Base-by-base conservation (phyloP, 2,329 filamentous ascomycete species). In the Neurospora sp. region DNA sequence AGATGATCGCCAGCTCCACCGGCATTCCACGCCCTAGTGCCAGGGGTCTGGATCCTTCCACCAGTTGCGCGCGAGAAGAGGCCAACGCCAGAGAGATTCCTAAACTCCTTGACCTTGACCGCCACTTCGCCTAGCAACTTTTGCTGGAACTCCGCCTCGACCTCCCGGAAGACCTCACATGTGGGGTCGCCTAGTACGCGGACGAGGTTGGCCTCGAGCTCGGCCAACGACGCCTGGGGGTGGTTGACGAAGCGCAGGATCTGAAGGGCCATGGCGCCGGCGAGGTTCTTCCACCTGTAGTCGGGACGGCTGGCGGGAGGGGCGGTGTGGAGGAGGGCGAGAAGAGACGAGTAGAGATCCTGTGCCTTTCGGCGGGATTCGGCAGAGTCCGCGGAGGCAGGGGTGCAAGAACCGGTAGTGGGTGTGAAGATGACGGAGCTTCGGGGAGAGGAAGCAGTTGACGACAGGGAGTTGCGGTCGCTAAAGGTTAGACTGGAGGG, bases 231-330 rank as follows among this genome's bases (percentile, higher is more conserved):
- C 23, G 52, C 52, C 17, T 69, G 78, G 1, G 85, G 84, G 0
- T 84, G 84, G 67, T 85, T 82, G 67, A 84, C 84, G 74, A 81
- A 84, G n/a, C 86, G 85, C 78, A 87, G 85, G 33, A 89, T 87
- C 77, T 89, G 84, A 11, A 88, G 79, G 1, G 86, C 86, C 75
- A 88, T 81, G 2, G 84, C 82, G 3, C 85, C 82, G 2, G 83
- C 83, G 72, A 88, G 82, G 4, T 80, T 80, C 72, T 83, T 81
- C 86, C 86, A 89, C 68, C 84, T 82, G 62, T 82, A 80, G 9
- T 79, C 76, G 28, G 83, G 81, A 23, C 80, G 80, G 13, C 80
- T 77, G 13, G 80, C 79, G 0, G 81, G 77, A 0, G 82, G 79
- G 0, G 85, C 83, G 5, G 84, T 85, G 71, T 87, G 85, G 13